Percentiles rank a stretch among this genome's conserved stretches.
Conservation (phyloP, 2,329 filamentous ascomycete genomes). For the Xylariaceae sp. region DNA sequence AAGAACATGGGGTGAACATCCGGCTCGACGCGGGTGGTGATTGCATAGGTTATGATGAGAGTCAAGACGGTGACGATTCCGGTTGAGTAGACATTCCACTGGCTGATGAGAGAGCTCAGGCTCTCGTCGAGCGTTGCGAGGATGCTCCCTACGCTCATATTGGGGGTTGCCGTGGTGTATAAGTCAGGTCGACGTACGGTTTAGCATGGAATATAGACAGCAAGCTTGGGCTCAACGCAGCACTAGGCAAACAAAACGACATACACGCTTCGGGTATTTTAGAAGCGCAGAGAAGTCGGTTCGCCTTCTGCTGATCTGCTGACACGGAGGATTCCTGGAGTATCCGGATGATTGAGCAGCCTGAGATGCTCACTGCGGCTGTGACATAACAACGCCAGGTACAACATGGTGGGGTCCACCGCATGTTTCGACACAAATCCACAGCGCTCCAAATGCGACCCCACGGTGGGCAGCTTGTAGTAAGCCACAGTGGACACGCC, state of each 20-base stretch:
- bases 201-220: not conserved
- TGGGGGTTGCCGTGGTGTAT: conserved; percentile 12
- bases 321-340: conserved; percentile 1
- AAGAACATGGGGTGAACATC: conserved; percentile 92
- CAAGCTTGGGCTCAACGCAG: not conserved
- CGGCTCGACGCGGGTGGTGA: conserved; percentile 72
- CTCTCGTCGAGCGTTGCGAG: conserved; percentile 69
- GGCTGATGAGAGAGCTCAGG: conserved; percentile 66
- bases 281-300: conserved; percentile 10
- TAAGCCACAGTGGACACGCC: no score
- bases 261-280: not conserved
- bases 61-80: conserved; percentile 65
- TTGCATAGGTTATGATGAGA: conserved; percentile 65
- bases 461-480: no score
- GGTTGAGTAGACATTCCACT: conserved; percentile 83
- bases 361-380: conserved; percentile 7
- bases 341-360: not conserved
- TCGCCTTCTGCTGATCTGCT: conserved; percentile 11
- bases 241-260: not conserved
- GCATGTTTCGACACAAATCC: no score
- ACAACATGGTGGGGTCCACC: no score
- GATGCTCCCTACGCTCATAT: conserved; percentile 47
- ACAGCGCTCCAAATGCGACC: no score
- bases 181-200: no score
- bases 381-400: no score